Evolutionary conservation across 495 filamentous ascomycete genomes (phyloP), one percentile per base, ranked within the genome.

Genomic region (Thozetella sp.): DNA sequence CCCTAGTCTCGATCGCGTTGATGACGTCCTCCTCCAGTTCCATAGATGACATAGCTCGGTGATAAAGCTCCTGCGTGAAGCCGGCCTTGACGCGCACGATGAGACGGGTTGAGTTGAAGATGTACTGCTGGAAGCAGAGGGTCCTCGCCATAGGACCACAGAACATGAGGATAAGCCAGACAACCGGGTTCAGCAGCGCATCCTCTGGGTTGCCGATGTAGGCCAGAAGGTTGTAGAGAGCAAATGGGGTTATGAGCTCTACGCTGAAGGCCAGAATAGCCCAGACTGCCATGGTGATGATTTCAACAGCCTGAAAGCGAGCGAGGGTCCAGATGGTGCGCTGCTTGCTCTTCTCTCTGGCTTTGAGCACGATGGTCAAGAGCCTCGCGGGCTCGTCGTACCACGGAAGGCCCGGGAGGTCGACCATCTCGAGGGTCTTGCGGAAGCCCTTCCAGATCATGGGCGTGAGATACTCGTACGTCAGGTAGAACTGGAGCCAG

Each of bases 11-110:
- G 27, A 74, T 69, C 15, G 70, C 63, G 37, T 69, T 61, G 58
- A 77, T 74, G 4, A 67, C 67, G 20, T 76, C 74, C 13, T 74
- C 75, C 27, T 78, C 73, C 40, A 76, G 58, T 60, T 78, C 75
- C 71, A 75, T 75, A 11, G 76, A 80, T 10, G 62, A 63, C 66
- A 83, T 72, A 13, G 80, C 79, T 25, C 76, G 76, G 59, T 81
- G 77, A 55, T 83, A 83, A 6, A 83, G 69, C 58, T 83, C 80
- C 53, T 80, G 78, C 1, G 80, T 80, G 22, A 83, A 63, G 1
- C 76, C 79, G 9, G 79, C 61, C 55, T 76, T 80, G 43, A 80
- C 63, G 15, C 80, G 72, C 40, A 83, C 78, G 12, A 78, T 48
- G 56, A 81, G 61, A 12, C 80, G 70, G 24, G 79, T 80, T 3